A percentile compares a stretch with the other conserved stretches of the same genome.
phyloP scores from a whole-genome alignment of 257 asterid species.

The Solanum chiquidenum region DNA sequence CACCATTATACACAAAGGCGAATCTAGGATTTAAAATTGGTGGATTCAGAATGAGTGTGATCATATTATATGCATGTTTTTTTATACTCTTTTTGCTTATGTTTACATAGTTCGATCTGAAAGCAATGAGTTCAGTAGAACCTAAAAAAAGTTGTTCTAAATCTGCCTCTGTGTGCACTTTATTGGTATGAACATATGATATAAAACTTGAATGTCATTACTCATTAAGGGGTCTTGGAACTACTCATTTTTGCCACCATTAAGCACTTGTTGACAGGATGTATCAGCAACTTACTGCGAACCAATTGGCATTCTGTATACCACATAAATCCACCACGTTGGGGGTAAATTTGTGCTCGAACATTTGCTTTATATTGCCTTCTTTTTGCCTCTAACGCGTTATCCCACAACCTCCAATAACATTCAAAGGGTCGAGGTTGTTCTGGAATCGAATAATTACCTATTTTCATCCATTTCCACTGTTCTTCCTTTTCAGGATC shows the following conservation, averaged over 20 bases:
- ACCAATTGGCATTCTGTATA: conserved; percentile 8
- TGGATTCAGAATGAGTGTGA: neutral
- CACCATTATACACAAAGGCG: neutral
- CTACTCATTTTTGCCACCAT: neutral
- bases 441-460: conserved; percentile 24
- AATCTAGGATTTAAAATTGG: neutral
- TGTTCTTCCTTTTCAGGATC: conserved; percentile 63
- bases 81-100: neutral
- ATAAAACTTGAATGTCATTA: neutral
- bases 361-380: conserved; percentile 10
- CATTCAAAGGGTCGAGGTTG: conserved; percentile 12
- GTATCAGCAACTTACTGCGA: conserved; percentile 22
- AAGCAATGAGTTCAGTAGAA: neutral
- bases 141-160: neutral
- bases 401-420: conserved; percentile 17
- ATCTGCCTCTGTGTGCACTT: neutral
- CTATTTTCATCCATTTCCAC: conserved; percentile 51
- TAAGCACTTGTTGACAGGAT: conserved; percentile 4
- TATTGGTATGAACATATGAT: neutral
- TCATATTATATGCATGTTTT: neutral
- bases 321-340: conserved; percentile 7
- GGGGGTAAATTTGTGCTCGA: neutral
- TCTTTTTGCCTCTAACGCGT: conserved; percentile 3
- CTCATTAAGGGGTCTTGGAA: neutral
- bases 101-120: neutral